phyloP scores from a whole-genome alignment of 2,329 filamentous ascomycete species.

The Purpureocillium lavendulum region DNA sequence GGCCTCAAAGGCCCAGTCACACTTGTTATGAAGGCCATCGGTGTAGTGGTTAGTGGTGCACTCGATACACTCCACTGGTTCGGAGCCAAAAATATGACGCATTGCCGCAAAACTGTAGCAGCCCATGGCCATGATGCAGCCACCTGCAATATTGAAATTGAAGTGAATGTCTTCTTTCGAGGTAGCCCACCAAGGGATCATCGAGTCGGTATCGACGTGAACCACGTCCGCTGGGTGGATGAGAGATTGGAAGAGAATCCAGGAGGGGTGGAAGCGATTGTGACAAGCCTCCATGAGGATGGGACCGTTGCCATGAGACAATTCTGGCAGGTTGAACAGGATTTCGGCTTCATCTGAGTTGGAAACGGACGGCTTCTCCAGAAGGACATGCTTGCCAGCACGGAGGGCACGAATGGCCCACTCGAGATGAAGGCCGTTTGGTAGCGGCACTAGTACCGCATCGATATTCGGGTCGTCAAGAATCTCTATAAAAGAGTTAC shows the following conservation, averaged over 20 bases:
- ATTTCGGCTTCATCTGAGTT: slow-evolving; percentile 34
- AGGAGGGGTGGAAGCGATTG: slow-evolving; percentile 40
- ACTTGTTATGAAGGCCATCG: slow-evolving; percentile 19
- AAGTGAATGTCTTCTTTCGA: slow-evolving; percentile 33
- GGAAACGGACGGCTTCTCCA: slow-evolving; percentile 44
- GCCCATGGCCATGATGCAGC: slow-evolving; percentile 30
- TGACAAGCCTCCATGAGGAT: slow-evolving; percentile 47
- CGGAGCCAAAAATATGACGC: slow-evolving; percentile 27
- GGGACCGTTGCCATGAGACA: slow-evolving; percentile 24
- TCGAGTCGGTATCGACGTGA: slow-evolving; percentile 20
- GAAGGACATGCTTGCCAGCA: slow-evolving; percentile 42
- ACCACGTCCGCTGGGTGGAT: slow-evolving; percentile 29
- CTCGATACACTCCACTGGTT: slow-evolving; percentile 27
- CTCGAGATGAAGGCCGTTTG: slow-evolving; percentile 9
- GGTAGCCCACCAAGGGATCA: slow-evolving; percentile 21
- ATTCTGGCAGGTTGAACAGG: slow-evolving; percentile 31
- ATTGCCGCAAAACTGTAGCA: slow-evolving; percentile 30
- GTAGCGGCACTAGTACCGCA: too few relatives aligned
- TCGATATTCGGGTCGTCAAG: too few relatives aligned
- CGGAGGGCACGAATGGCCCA: slow-evolving; percentile 35
- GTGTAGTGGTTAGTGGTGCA: slow-evolving; percentile 18
- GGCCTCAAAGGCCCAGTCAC: slow-evolving; percentile 24
- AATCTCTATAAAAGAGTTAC: too few relatives aligned
- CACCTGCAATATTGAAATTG: slow-evolving; percentile 31
- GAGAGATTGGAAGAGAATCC: slow-evolving; percentile 29